A percentile compares a stretch with the other conserved stretches of the same genome.
Conservation (phyloP, 352 stramenopile species). For the Pythium diclinum region DNA sequence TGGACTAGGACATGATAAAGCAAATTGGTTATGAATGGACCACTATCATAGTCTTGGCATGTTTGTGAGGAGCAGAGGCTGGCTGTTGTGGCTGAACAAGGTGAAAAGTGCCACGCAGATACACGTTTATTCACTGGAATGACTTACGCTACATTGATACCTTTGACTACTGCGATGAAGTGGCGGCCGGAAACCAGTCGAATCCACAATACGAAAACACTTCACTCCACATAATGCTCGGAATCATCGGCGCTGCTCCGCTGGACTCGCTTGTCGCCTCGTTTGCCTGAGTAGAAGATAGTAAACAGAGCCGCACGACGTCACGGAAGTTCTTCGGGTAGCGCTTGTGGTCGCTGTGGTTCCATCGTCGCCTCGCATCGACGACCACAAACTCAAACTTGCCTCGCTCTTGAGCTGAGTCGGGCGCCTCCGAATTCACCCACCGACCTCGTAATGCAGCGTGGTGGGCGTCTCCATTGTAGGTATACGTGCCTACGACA, state of each 20-base stretch:
- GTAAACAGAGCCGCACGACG: background rate
- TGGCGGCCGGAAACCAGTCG: background rate
- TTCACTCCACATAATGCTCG: background rate
- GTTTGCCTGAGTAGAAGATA: background rate
- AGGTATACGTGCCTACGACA: background rate
- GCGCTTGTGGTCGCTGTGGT: background rate
- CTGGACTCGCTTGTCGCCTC: background rate
- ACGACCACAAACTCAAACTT: background rate
- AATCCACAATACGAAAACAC: slow-evolving; percentile 9
- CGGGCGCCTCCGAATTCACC: background rate
- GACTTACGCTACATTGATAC: no score
- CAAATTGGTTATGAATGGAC: no score
- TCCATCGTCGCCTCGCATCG: background rate
- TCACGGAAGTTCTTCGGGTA: slow-evolving; percentile 1
- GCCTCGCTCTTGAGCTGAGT: background rate
- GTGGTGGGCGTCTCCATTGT: background rate
- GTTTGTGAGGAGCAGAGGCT: no score
- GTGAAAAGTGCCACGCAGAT: no score
- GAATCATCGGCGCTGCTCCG: background rate
- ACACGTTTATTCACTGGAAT: no score
- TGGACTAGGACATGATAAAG: no score
- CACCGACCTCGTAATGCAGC: background rate
- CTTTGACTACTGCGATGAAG: no score
- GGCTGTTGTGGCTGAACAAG: no score
- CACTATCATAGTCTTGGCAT: no score